Conservation (phyloP, 2,329 filamentous ascomycete species). For the Talaromyces pinophilus region DNA sequence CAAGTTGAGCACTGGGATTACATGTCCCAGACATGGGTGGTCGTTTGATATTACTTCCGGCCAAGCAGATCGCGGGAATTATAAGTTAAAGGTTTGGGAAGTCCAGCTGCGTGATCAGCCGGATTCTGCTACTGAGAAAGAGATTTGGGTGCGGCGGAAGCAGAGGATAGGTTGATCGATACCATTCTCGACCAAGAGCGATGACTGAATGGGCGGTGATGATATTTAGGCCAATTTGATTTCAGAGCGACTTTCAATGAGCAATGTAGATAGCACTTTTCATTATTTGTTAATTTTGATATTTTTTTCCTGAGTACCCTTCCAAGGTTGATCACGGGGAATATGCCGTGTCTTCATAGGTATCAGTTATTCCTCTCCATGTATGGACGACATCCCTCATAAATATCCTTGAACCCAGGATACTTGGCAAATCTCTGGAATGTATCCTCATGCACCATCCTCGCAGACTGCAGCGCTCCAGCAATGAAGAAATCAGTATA, state of each 20-base stretch:
- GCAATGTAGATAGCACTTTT: neutral
- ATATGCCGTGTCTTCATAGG: neutral
- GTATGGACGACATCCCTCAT: constrained; percentile 17
- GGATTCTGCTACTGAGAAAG: constrained; percentile 28
- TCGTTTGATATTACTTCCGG: constrained; percentile 69
- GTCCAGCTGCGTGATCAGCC: constrained; percentile 53
- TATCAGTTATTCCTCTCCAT: constrained; percentile 17
- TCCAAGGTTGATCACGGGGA: neutral
- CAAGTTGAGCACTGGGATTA: constrained; percentile 54
- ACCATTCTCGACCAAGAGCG: neutral
- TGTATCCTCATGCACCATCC: constrained; percentile 35
- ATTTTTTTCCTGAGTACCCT: neutral
- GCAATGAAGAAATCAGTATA: constrained; percentile 46
- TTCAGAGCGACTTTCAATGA: neutral
- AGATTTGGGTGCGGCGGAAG: constrained; percentile 37
- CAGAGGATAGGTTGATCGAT: constrained; percentile 15
- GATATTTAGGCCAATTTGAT: neutral
- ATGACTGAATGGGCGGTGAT: neutral
- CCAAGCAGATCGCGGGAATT: constrained; percentile 61
- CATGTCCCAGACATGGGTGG: constrained; percentile 70
- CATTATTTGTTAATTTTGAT: neutral
- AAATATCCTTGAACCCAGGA: constrained; percentile 27
- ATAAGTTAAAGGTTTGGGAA: constrained; percentile 65
- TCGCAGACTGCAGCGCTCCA: constrained; percentile 38
- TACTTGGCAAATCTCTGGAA: constrained; percentile 33